These are phyloP conservation scores for Austroboletus rostrupii DNA, from an alignment of 1,284 basidiomycete species.

Conservation along the genomic window DNA sequence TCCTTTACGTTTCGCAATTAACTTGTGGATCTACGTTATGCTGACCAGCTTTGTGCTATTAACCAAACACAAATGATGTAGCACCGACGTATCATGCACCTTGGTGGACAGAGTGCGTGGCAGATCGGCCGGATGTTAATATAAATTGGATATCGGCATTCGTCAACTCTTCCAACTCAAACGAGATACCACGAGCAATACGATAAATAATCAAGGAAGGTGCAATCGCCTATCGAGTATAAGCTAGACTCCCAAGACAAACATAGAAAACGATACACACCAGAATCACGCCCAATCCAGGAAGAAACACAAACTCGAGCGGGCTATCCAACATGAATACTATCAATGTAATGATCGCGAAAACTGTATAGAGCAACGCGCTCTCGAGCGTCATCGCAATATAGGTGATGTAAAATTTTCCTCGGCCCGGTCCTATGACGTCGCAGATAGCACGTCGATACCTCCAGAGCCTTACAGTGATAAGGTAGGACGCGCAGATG, in stretches of 20 bases:
- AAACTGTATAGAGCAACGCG: conserved; percentile 17
- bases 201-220: conserved; percentile 15
- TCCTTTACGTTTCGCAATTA: too few relatives aligned
- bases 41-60: too few relatives aligned
- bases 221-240: background rate
- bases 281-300: conserved; percentile 18
- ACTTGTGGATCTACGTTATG: too few relatives aligned
- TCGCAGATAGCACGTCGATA: conserved; percentile 10
- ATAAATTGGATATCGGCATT: background rate
- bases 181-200: conserved; percentile 17
- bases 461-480: conserved; percentile 14
- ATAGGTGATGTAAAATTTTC: conserved; percentile 16
- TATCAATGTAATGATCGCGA: conserved; percentile 8
- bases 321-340: conserved; percentile 18
- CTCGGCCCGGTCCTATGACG: conserved; percentile 12
- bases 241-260: background rate
- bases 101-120: too few relatives aligned
- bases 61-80: too few relatives aligned
- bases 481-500: conserved; percentile 12
- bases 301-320: conserved; percentile 17
- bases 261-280: conserved; percentile 4
- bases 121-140: background rate
- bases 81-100: too few relatives aligned
- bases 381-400: conserved; percentile 27
- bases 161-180: background rate